A percentile compares a stretch with the other conserved stretches of the same genome.
These are phyloP conservation scores for Bolboschoenoplectus hybrid DNA, from an alignment of 202 grass and related monocot genomes.

Conservation along the genomic window DNA sequence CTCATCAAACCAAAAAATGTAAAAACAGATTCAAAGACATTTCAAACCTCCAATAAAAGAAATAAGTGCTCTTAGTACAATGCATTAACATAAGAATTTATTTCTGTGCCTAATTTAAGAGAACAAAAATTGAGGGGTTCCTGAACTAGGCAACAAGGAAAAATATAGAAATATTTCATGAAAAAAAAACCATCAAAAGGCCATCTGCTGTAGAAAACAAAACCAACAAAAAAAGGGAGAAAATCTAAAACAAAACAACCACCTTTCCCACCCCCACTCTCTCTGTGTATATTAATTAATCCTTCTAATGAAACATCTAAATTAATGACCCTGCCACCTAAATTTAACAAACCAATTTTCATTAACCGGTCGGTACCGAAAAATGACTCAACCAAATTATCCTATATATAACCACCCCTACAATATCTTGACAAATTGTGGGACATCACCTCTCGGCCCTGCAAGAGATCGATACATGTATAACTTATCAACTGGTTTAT, in stretches of 20 bases:
- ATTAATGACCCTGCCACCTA: slow-evolving; percentile 32
- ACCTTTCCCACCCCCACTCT: background rate
- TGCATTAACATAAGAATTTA: slow-evolving; percentile 14
- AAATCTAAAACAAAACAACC: slow-evolving; percentile 13
- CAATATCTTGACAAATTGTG: slow-evolving; percentile 80
- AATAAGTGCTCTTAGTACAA: background rate
- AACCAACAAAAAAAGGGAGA: background rate
- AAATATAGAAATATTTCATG: background rate
- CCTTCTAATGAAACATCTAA: slow-evolving; percentile 26
- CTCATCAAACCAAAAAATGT: background rate
- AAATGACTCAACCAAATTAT: slow-evolving; percentile 38
- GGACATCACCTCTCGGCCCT: slow-evolving; percentile 75
- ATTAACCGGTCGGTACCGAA: slow-evolving; percentile 35
- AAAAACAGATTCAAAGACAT: background rate
- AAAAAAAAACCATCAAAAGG: slow-evolving; percentile 1
- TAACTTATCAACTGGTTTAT: slow-evolving; percentile 61
- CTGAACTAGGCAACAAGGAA: slow-evolving; percentile 29
- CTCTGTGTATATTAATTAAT: slow-evolving; percentile 28
- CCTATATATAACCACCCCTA: slow-evolving; percentile 34
- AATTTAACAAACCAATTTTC: slow-evolving; percentile 26
- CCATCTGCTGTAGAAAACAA: slow-evolving; percentile 9
- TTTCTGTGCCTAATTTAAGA: background rate
- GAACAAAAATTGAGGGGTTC: slow-evolving; percentile 35
- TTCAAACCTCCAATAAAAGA: background rate
- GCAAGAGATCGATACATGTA: slow-evolving; percentile 97